Conservation (phyloP, 2,329 filamentous ascomycete genomes). For the Colletotrichum liriopes region DNA sequence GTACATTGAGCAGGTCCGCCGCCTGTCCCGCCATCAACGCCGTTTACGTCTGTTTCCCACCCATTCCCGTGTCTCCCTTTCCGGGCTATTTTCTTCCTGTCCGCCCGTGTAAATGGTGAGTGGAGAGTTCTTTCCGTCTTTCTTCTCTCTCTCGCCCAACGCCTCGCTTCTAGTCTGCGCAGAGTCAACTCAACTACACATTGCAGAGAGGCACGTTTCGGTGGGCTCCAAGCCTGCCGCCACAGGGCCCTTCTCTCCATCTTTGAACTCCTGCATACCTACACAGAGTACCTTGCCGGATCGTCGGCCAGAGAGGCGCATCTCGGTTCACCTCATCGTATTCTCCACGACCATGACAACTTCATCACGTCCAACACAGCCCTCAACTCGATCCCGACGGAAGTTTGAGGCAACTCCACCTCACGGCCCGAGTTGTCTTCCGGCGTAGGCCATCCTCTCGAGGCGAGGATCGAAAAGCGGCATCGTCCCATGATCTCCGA, state of each 20-base stretch:
- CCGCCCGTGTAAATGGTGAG: not conserved
- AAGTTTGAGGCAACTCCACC: not conserved
- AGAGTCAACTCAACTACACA: not conserved
- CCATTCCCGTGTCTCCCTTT: not conserved
- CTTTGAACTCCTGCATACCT: not conserved
- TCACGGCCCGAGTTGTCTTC: not conserved
- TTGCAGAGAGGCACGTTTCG: not conserved
- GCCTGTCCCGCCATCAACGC: too few species aligned
- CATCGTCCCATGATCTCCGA: not conserved
- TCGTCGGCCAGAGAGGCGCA: not conserved
- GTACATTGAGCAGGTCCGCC: too few species aligned
- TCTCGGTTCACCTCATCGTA: too few species aligned
- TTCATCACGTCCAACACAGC: not conserved
- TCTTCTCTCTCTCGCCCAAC: not conserved
- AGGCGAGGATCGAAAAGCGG: not conserved
- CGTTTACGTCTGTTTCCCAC: not conserved
- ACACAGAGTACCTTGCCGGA: not conserved
- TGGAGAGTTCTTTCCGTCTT: not conserved
- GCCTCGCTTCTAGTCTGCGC: not conserved
- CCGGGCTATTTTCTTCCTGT: not conserved
- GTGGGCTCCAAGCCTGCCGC: too few species aligned
- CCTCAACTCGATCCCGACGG: too few species aligned
- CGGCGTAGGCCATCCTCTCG: not conserved
- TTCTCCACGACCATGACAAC: not conserved
- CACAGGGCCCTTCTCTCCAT: not conserved